phyloP scores from a whole-genome alignment of 2,329 filamentous ascomycete genomes.

The Phaeomoniella chlamydospora region DNA sequence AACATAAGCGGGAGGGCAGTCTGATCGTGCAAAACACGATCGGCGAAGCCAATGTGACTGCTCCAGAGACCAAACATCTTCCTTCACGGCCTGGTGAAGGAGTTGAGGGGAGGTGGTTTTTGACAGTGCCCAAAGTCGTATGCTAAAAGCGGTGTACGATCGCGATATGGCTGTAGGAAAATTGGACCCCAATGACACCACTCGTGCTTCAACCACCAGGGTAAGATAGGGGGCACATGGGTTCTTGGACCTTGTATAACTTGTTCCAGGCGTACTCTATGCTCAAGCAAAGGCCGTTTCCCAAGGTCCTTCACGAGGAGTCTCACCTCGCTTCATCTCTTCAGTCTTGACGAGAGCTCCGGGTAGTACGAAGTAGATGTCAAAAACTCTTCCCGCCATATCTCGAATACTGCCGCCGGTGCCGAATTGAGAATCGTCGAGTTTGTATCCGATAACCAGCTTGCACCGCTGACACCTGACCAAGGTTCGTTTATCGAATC shows the following conservation, averaged over 20 bases:
- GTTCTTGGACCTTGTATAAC: background rate
- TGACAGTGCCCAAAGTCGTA: no score
- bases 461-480: conserved; percentile 47
- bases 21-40: no score
- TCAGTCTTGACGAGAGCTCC: conserved; percentile 44
- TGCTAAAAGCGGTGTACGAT: no score
- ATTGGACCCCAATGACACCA: no score
- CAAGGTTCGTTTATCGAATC: conserved; percentile 51
- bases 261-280: background rate
- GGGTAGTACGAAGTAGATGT: conserved; percentile 44
- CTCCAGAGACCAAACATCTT: no score
- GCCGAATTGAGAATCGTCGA: conserved; percentile 37
- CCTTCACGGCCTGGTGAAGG: no score
- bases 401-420: conserved; percentile 2
- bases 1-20: no score
- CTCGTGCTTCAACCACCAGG: no score
- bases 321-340: conserved; percentile 33
- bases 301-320: conserved; percentile 4
- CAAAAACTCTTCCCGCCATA: conserved; percentile 1
- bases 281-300: background rate
- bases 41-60: no score
- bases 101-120: no score
- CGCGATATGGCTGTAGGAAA: no score
- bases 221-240: no score
- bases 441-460: conserved; percentile 46